Conservation (phyloP, 1,284 basidiomycete species). For the Ceratorhiza oryzae-sativae region DNA sequence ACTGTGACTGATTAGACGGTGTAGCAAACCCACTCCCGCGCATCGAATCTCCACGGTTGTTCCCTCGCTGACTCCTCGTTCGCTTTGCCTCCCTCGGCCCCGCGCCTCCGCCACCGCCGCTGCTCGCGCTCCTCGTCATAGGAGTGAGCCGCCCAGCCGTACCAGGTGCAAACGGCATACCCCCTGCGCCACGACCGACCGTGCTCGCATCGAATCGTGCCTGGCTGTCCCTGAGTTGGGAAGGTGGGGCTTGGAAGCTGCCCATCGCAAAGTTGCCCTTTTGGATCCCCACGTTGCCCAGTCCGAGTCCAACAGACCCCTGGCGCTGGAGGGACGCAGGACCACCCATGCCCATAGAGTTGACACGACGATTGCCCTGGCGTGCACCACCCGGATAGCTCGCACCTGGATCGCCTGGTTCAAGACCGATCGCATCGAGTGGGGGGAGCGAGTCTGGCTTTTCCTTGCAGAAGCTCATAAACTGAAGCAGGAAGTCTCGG, state of each 20-base stretch:
- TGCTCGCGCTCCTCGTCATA: slow-evolving; percentile 79
- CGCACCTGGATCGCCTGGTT: slow-evolving; percentile 65
- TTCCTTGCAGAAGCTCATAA: slow-evolving; percentile 94
- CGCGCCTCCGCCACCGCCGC: slow-evolving; percentile 62
- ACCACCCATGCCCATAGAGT: slow-evolving; percentile 23
- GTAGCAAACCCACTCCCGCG: slow-evolving; percentile 31
- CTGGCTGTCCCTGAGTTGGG: slow-evolving; percentile 61
- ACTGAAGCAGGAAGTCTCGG: slow-evolving; percentile 96
- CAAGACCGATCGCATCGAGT: slow-evolving; percentile 90
- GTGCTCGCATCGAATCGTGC: slow-evolving; percentile 68
- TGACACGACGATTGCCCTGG: slow-evolving; percentile 33
- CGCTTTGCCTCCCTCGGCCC: slow-evolving; percentile 57
- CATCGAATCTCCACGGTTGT: slow-evolving; percentile 51
- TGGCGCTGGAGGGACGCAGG: slow-evolving; percentile 51
- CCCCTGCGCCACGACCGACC: slow-evolving; percentile 50
- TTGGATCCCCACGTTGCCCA: slow-evolving; percentile 46
- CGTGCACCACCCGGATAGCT: slow-evolving; percentile 41
- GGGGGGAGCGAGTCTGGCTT: slow-evolving; percentile 91
- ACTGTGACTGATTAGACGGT: slow-evolving; percentile 7
- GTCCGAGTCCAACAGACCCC: slow-evolving; percentile 65
- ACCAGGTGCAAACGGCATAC: slow-evolving; percentile 54
- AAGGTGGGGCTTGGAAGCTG: slow-evolving; percentile 64
- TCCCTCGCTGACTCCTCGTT: slow-evolving; percentile 75
- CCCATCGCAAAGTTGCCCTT: slow-evolving; percentile 65
- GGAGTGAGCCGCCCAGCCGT: slow-evolving; percentile 56